Percentiles rank a stretch among this genome's conserved stretches.
phyloP scores from a whole-genome alignment of 345 rosid species.

The Euphorbia peplus region DNA sequence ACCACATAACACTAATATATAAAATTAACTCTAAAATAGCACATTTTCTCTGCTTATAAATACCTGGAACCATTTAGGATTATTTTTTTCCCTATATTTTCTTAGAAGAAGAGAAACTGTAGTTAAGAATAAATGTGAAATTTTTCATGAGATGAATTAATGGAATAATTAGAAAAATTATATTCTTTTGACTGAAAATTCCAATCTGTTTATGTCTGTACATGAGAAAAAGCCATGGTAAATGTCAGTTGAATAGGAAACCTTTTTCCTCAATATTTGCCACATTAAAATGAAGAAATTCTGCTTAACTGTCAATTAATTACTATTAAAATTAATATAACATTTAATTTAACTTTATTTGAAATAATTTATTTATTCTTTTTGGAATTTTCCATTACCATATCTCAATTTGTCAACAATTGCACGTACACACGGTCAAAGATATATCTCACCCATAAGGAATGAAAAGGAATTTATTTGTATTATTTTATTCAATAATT shows the following conservation, averaged over 20 bases:
- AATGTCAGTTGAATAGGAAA: constrained; percentile 71
- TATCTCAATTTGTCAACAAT: constrained; percentile 19
- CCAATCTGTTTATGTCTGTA: constrained; percentile 16
- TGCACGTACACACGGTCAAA: constrained; percentile 17
- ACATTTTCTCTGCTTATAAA: too few relatives aligned
- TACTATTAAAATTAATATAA: too few relatives aligned
- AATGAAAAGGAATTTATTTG: constrained; percentile 15
- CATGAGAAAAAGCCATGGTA: constrained; percentile 24
- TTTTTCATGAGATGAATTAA: too few relatives aligned
- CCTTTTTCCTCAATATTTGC: constrained; percentile 55
- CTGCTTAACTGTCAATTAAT: constrained; percentile 42
- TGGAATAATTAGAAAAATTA: too few relatives aligned
- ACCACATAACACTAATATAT: too few relatives aligned
- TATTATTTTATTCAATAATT: constrained; percentile 16
- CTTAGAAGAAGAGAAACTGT: too few relatives aligned
- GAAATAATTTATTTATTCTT: background rate
- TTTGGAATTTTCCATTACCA: constrained; percentile 4
- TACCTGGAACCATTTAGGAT: too few relatives aligned
- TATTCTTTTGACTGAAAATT: too few relatives aligned
- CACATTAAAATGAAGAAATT: constrained; percentile 49
- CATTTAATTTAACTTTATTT: background rate
- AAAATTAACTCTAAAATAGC: too few relatives aligned
- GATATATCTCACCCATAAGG: background rate
- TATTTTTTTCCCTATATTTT: too few relatives aligned
- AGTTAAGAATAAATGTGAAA: too few relatives aligned